Evolutionary conservation across 208 protist species (phyloP).

Genomic region (Trypanosoma mega): DNA sequence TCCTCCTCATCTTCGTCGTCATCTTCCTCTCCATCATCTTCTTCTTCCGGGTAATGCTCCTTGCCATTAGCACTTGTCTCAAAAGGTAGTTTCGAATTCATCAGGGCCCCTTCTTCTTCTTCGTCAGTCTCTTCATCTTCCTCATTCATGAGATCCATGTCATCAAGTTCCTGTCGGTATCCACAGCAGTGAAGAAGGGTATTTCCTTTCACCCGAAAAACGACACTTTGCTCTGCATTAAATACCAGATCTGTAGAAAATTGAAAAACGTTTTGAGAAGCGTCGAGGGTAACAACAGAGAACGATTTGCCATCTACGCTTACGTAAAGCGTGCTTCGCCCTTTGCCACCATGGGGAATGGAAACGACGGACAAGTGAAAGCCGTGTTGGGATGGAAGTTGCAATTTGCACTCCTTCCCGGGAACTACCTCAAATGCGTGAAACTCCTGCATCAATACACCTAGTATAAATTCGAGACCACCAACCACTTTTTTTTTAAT

Average conservation of each 20-base stretch:
- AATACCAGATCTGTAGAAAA: conserved; percentile 79
- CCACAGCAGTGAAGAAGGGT: conserved; percentile 72
- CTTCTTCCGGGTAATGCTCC: conserved; percentile 21
- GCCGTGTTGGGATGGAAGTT: conserved; percentile 43
- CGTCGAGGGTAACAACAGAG: conserved; percentile 71
- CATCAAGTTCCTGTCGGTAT: conserved; percentile 72
- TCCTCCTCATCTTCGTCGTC: conserved; percentile 6
- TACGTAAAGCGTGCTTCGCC: conserved; percentile 75
- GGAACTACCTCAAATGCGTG: conserved; percentile 75
- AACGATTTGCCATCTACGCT: conserved; percentile 82
- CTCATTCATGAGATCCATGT: conserved; percentile 30
- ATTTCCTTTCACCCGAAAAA: conserved; percentile 79
- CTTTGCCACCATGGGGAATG: conserved; percentile 62
- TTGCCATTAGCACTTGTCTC: conserved; percentile 9
- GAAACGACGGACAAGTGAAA: conserved; percentile 79
- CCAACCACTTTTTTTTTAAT: no score
- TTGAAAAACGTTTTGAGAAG: conserved; percentile 58
- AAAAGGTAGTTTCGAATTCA: conserved; percentile 11
- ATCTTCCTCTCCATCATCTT: conserved; percentile 1
- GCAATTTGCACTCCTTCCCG: conserved; percentile 62
- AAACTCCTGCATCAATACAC: conserved; percentile 66
- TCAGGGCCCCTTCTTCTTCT: background rate
- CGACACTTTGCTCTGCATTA: conserved; percentile 66
- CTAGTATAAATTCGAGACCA: background rate
- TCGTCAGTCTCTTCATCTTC: conserved; percentile 26